A percentile compares a stretch with the other conserved stretches of the same genome.
Evolutionary conservation across 306 rosid species (phyloP).

Genomic region (Acacia acuminata): DNA sequence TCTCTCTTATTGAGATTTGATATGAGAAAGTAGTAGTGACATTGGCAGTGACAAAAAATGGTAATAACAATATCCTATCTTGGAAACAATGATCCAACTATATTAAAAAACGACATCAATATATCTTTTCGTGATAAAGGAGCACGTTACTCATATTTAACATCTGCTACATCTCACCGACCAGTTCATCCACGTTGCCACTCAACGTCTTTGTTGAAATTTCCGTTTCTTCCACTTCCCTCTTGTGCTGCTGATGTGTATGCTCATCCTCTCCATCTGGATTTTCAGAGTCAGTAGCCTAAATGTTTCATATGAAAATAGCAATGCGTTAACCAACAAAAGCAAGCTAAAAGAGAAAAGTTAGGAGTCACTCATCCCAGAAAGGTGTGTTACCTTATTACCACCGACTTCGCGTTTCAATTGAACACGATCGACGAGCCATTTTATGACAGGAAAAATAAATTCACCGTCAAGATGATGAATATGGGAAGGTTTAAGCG

Average conservation of each 20-base stretch:
- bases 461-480: slow-evolving; percentile 32
- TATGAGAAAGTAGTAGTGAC: too few species aligned
- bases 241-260: slow-evolving; percentile 1
- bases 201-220: slow-evolving; percentile 20
- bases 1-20: too few species aligned
- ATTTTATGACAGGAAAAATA: slow-evolving; percentile 49
- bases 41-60: too few species aligned
- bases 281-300: slow-evolving; percentile 31
- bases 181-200: slow-evolving; percentile 53
- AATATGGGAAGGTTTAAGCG: slow-evolving; percentile 35
- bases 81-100: slow-evolving; percentile 7
- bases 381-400: slow-evolving; percentile 32
- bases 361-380: slow-evolving; percentile 13
- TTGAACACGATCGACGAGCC: slow-evolving; percentile 44
- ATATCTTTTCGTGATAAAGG: slow-evolving; percentile 6
- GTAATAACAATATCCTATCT: too few species aligned
- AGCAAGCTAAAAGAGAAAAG: not conserved
- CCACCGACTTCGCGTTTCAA: slow-evolving; percentile 6
- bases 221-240: slow-evolving; percentile 26
- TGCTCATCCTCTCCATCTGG: slow-evolving; percentile 29
- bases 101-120: not conserved
- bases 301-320: slow-evolving; percentile 3
- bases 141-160: not conserved
- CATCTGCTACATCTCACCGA: slow-evolving; percentile 38
- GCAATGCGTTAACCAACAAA: not conserved